Evolutionary conservation across 2,329 filamentous ascomycete genomes (phyloP).

Genomic region (Cordyceps tenuipes): DNA sequence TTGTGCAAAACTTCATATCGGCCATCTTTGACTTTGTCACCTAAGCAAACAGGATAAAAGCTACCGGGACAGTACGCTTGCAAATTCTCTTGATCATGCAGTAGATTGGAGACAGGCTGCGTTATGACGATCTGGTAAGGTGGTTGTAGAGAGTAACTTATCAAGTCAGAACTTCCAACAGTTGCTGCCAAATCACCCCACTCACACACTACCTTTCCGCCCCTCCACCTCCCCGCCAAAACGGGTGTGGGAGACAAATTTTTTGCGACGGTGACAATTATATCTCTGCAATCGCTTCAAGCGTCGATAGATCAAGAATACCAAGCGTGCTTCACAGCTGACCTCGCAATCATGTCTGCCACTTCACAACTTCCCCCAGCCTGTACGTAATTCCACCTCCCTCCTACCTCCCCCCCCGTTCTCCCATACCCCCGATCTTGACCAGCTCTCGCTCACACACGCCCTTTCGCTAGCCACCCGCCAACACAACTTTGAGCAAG

Average conservation of each 20-base stretch:
- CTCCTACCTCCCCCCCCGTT: neutral
- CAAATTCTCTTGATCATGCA: no score
- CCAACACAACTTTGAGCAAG: conserved; percentile 70
- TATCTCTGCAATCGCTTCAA: neutral
- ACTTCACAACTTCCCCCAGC: conserved; percentile 14
- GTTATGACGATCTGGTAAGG: no score
- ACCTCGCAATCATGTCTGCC: conserved; percentile 10
- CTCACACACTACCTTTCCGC: conserved; percentile 8
- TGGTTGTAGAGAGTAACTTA: no score
- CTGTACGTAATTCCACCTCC: conserved; percentile 5
- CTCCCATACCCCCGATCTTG: neutral
- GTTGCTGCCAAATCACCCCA: conserved; percentile 1
- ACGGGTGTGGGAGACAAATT: neutral
- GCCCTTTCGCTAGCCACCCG: conserved; percentile 35
- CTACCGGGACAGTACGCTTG: neutral
- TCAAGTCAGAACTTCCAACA: no score
- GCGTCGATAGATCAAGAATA: neutral
- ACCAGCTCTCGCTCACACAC: neutral
- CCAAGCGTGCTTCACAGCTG: neutral
- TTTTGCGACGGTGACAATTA: conserved; percentile 6
- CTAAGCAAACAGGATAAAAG: conserved; percentile 1
- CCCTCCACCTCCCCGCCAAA: conserved; percentile 14
- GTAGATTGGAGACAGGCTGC: no score
- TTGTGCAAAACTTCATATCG: conserved; percentile 8
- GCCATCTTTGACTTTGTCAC: conserved; percentile 3